Evolutionary conservation across 2,329 filamentous ascomycete genomes (phyloP).

Genomic region (Alternaria triticimaculans): DNA sequence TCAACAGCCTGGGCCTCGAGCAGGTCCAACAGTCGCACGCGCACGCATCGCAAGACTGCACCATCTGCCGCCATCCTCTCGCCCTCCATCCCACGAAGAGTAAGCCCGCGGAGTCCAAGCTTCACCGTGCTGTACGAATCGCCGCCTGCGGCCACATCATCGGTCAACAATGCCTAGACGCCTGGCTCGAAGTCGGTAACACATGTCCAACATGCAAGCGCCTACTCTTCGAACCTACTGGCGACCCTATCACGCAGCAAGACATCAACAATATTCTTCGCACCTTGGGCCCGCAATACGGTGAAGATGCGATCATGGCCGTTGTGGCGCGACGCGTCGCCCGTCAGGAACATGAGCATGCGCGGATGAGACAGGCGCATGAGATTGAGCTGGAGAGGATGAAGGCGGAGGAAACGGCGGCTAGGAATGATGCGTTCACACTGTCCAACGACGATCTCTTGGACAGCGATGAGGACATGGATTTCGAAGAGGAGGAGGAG

Average conservation of each 20-base stretch:
- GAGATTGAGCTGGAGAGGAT: constrained; percentile 9
- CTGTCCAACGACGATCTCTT: constrained; percentile 6
- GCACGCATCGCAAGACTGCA: constrained; percentile 23
- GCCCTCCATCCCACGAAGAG: constrained; percentile 6
- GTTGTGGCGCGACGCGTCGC: constrained; percentile 13
- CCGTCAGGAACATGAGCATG: constrained; percentile 3
- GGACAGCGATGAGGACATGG: constrained; percentile 16
- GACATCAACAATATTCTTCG: constrained; percentile 7
- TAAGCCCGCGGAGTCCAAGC: background rate
- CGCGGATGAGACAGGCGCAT: background rate
- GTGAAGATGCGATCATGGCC: background rate
- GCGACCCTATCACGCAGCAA: constrained; percentile 12
- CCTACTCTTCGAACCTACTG: constrained; percentile 18
- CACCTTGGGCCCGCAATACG: background rate
- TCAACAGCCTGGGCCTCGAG: constrained; percentile 18
- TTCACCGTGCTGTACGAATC: constrained; percentile 25
- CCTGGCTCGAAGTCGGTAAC: constrained; percentile 26
- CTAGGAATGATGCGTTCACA: background rate
- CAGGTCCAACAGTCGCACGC: constrained; percentile 8
- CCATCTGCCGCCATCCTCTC: constrained; percentile 22
- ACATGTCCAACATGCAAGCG: constrained; percentile 28
- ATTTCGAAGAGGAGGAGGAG: constrained; percentile 1
- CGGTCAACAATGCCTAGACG: constrained; percentile 23
- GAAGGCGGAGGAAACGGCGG: constrained; percentile 3
- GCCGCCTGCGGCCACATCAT: constrained; percentile 24